A percentile compares a stretch with the other conserved stretches of the same genome.
phyloP scores from a whole-genome alignment of 805 yeast genomes.

The Millerago galiae region DNA sequence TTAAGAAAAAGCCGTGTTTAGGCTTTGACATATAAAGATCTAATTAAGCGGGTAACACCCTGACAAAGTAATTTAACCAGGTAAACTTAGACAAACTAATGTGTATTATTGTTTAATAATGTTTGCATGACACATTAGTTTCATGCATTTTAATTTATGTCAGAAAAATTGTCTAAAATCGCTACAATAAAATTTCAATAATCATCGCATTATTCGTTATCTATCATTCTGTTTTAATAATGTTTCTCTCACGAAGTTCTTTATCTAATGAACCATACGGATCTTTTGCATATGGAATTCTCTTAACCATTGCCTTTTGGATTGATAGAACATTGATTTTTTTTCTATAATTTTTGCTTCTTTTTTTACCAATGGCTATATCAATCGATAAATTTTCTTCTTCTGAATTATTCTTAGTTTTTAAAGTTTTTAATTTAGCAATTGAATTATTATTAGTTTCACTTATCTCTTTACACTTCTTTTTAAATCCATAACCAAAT shows the following conservation, averaged over 20 bases:
- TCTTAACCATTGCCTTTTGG: slow-evolving; percentile 24
- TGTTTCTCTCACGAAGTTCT: slow-evolving; percentile 24
- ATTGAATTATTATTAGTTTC: background rate
- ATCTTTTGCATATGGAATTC: slow-evolving; percentile 27
- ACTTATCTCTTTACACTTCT: background rate
- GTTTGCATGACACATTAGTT: too few relatives aligned
- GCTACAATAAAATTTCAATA: too few relatives aligned
- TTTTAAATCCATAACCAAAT: slow-evolving; percentile 14
- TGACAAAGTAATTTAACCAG: too few relatives aligned
- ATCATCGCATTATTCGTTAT: too few relatives aligned
- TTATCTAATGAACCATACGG: slow-evolving; percentile 25
- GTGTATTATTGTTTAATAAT: too few relatives aligned
- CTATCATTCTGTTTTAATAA: slow-evolving; percentile 1
- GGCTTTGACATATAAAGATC: too few relatives aligned
- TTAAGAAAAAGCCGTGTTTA: too few relatives aligned
- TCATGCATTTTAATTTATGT: too few relatives aligned
- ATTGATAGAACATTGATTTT: slow-evolving; percentile 23
- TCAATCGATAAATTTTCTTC: background rate
- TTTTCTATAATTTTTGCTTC: slow-evolving; percentile 14
- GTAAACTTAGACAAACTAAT: too few relatives aligned
- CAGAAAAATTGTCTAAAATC: too few relatives aligned
- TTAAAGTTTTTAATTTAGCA: too few relatives aligned
- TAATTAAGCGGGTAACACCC: too few relatives aligned
- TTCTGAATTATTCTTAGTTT: background rate
- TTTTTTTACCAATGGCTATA: slow-evolving; percentile 1